These are phyloP conservation scores for Lepidium campestre DNA, from an alignment of 441 rosid genomes.

Conservation along the genomic window DNA sequence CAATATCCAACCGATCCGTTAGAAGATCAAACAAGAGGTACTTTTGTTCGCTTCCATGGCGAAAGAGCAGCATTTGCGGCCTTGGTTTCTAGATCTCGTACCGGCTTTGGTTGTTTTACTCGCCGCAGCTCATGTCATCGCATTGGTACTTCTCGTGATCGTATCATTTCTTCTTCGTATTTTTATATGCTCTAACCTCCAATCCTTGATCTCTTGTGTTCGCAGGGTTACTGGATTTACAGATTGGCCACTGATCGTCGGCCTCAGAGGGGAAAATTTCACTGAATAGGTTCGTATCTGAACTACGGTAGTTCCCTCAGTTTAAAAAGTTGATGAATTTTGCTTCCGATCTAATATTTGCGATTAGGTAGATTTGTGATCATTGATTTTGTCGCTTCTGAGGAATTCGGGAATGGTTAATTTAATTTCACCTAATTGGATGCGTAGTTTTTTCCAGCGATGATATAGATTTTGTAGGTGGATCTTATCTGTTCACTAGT, in stretches of 20 bases:
- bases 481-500: constrained; percentile 1
- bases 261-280: constrained; percentile 71
- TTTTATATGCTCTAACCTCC: background rate
- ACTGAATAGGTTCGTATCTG: constrained; percentile 35
- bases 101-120: constrained; percentile 58
- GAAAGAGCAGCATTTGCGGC: constrained; percentile 38
- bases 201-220: background rate
- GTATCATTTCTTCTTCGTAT: background rate
- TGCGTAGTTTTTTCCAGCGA: background rate
- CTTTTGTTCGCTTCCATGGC: constrained; percentile 34
- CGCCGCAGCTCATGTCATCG: constrained; percentile 78
- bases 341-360: constrained; percentile 1
- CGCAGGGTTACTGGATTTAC: constrained; percentile 85
- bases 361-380: background rate
- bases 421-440: background rate
- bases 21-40: background rate
- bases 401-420: background rate
- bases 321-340: background rate
- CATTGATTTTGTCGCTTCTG: constrained; percentile 5
- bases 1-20: background rate
- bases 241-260: constrained; percentile 74
- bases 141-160: constrained; percentile 43
- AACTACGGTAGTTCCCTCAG: background rate
- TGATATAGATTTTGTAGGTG: background rate
- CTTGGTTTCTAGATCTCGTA: constrained; percentile 68